A percentile compares a stretch with the other conserved stretches of the same genome.
These are phyloP conservation scores for Sarcodon sp. DNA, from an alignment of 768 basidiomycete species.

Conservation along the genomic window DNA sequence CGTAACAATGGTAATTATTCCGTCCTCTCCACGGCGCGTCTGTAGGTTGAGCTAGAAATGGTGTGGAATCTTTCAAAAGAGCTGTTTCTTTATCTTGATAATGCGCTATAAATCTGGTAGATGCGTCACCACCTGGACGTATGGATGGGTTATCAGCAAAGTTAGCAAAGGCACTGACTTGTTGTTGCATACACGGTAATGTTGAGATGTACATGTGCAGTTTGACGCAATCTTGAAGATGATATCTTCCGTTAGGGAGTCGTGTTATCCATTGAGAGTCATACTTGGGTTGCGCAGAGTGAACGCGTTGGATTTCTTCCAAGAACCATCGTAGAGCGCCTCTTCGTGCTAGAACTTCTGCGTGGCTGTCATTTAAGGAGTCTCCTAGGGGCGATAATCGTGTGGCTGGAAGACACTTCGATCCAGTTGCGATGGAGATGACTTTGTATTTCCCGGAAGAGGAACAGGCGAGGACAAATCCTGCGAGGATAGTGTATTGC, in stretches of 20 bases:
- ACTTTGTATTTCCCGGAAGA: constrained; percentile 26
- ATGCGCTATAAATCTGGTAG: constrained; percentile 63
- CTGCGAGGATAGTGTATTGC: constrained; percentile 55
- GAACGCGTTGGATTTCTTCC: constrained; percentile 42
- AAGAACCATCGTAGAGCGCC: constrained; percentile 71
- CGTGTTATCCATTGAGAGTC: constrained; percentile 38
- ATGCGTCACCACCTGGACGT: constrained; percentile 73
- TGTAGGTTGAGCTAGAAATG: constrained; percentile 17
- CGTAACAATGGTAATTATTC: constrained; percentile 61
- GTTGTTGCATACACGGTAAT: constrained; percentile 36
- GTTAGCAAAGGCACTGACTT: background rate
- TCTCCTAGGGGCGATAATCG: constrained; percentile 61
- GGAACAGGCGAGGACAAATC: constrained; percentile 32
- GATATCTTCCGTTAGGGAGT: constrained; percentile 25
- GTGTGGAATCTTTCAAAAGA: constrained; percentile 42
- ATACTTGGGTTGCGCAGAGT: constrained; percentile 6
- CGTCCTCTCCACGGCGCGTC: constrained; percentile 54
- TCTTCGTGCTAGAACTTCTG: constrained; percentile 82
- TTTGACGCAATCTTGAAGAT: constrained; percentile 30
- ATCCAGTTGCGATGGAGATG: constrained; percentile 70
- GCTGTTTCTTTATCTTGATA: constrained; percentile 70
- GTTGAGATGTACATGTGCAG: constrained; percentile 71
- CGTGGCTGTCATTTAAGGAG: constrained; percentile 79
- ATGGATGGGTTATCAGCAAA: constrained; percentile 1
- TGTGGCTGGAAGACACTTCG: constrained; percentile 66